Conservation (phyloP, 768 basidiomycete genomes). For the Neoboletus brunneissimus region DNA sequence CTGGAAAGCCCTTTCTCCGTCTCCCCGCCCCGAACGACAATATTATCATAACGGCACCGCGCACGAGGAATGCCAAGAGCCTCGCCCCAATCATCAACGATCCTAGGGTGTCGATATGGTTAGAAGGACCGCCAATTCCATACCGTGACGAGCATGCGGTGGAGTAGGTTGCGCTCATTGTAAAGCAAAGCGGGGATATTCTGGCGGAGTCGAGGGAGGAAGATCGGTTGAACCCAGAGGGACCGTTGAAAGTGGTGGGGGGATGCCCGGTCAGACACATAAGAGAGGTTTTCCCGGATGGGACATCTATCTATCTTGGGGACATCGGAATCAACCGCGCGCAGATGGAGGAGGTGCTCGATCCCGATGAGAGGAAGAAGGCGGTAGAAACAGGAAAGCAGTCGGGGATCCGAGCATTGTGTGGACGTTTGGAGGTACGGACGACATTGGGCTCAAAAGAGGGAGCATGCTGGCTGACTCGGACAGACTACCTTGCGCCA, state of each 20-base stretch:
- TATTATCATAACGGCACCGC: conserved; percentile 60
- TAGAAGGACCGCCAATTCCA: conserved; percentile 52
- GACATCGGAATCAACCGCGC: conserved; percentile 27
- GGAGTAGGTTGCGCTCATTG: conserved; percentile 33
- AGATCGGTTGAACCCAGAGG: conserved; percentile 14
- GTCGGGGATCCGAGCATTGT: conserved; percentile 54
- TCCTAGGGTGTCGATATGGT: conserved; percentile 40
- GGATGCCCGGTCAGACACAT: conserved; percentile 49
- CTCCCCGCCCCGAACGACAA: conserved; percentile 48
- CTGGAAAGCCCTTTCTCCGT: conserved; percentile 55
- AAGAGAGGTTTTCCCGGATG: conserved; percentile 54
- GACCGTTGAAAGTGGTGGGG: conserved; percentile 35
- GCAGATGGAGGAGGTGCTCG: conserved; percentile 29
- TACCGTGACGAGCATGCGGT: conserved; percentile 45
- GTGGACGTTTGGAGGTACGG: conserved; percentile 62
- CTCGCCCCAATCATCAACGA: conserved; percentile 49
- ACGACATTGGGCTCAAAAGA: background rate
- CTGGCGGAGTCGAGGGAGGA: conserved; percentile 21
- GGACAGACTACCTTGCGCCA: conserved; percentile 57
- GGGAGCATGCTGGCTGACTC: background rate
- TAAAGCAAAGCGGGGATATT: conserved; percentile 19
- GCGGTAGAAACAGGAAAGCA: conserved; percentile 32
- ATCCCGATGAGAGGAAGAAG: conserved; percentile 37
- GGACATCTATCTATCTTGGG: conserved; percentile 53
- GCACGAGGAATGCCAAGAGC: conserved; percentile 40